These are phyloP conservation scores for Neohortaea acidophila DNA, from an alignment of 495 filamentous ascomycete genomes.

Conservation along the genomic window DNA sequence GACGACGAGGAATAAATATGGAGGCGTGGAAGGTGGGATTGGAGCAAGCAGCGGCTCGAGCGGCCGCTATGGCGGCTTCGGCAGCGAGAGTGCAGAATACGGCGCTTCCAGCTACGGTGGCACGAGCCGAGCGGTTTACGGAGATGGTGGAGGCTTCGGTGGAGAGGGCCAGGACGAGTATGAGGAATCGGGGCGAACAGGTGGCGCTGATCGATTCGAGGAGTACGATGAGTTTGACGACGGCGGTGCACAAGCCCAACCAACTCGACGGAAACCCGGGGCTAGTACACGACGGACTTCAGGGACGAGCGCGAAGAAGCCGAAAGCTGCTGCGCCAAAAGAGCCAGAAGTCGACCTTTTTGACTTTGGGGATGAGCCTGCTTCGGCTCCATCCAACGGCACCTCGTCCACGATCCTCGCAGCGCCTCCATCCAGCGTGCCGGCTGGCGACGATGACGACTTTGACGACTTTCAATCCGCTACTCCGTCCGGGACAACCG, in stretches of 20 bases:
- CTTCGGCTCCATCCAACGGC: constrained; percentile 11
- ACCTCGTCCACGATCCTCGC: constrained; percentile 13
- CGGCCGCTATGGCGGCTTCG: constrained; percentile 77
- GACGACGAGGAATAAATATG: constrained; percentile 79
- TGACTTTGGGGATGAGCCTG: constrained; percentile 58
- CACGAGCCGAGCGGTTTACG: constrained; percentile 56
- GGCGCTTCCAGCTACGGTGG: constrained; percentile 45
- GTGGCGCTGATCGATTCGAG: constrained; percentile 64
- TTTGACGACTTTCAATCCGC: constrained; percentile 99
- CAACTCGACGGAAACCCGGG: constrained; percentile 33
- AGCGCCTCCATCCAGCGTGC: constrained; percentile 34
- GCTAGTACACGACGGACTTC: constrained; percentile 24
- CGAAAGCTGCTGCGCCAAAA: constrained; percentile 57
- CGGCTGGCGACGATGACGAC: constrained; percentile 61
- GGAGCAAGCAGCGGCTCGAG: constrained; percentile 28
- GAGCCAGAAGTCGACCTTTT: constrained; percentile 79
- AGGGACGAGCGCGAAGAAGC: constrained; percentile 33
- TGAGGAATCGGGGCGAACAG: constrained; percentile 12
- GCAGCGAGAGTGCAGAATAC: constrained; percentile 52
- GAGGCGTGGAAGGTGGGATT: constrained; percentile 74
- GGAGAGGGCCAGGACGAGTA: constrained; percentile 55
- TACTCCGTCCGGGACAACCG: constrained; percentile 34
- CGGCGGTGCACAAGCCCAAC: constrained; percentile 36
- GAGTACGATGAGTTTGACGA: constrained; percentile 97
- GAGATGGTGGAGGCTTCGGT: constrained; percentile 79